Evolutionary conservation across 179 eudicot species (phyloP), one percentile per base, ranked within the genome.

Genomic region (Nepenthes alata): DNA sequence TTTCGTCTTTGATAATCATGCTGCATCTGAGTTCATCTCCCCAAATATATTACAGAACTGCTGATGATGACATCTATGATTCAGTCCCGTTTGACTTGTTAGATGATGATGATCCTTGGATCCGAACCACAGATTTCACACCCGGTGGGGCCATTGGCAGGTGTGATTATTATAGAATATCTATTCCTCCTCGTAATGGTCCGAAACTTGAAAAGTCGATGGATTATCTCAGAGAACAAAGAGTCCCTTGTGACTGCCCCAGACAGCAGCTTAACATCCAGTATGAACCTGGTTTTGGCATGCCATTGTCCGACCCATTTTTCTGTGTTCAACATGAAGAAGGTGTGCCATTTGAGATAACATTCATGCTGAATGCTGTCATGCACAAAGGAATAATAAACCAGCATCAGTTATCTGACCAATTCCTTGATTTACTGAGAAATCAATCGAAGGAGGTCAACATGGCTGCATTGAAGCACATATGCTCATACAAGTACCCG

Each of bases 41-140:
- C 37, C 47, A 62, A 61, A 37, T 93, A 36, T 80, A 70, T 62
- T 93, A 86, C 58, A 77, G 98, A 70, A 89, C 93, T 8, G 98
- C 95, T 1, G 93, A 89, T 69, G 98, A 93, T 54, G 96, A 93
- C 59, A 77, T 93, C 50, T 74, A 67, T 59, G 81, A 55, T 34
- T 60, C 91, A 0, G 81, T 78, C 58, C 82, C 96, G 1, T 85
- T 67, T 68, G 87, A 85, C 67, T 57, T 86, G 66, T 72, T 93
- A 61, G 98, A 93, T 54, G 98, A 93, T 54, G 96, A 93, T 69
- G 98, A 93, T 74, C 96, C 96, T 34, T 89, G 97, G 97, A 86
- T 90, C 38, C 75, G 97, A 37, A 89, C 93, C 11, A 81, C 80
- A 1, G 98, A 93, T 79, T 85, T 89, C 71, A 85, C 90, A 0